These are phyloP conservation scores for Fomitopsis pinicola DNA, from an alignment of 1,284 basidiomycete species.

Conservation along the genomic window DNA sequence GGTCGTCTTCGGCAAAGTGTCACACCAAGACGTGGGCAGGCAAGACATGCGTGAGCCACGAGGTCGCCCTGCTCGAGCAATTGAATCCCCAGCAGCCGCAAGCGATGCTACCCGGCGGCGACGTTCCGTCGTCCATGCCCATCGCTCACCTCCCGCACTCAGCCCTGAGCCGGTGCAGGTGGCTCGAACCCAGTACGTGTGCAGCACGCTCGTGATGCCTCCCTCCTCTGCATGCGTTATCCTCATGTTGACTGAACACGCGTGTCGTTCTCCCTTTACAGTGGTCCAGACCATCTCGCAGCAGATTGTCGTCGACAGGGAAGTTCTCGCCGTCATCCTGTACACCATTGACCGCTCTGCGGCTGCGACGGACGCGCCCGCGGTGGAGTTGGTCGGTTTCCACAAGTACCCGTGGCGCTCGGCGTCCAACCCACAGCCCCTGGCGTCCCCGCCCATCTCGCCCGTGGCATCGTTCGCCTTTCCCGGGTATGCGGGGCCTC, in stretches of 20 bases:
- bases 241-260: conserved; percentile 15
- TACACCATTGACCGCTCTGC: conserved; percentile 59
- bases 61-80: conserved; percentile 45
- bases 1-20: conserved; percentile 50
- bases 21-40: conserved; percentile 55
- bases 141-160: conserved; percentile 60
- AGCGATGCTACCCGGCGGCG: conserved; percentile 13
- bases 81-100: conserved; percentile 22
- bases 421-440: conserved; percentile 19
- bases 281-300: conserved; percentile 57
- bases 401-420: conserved; percentile 38
- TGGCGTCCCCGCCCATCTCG: conserved; percentile 17
- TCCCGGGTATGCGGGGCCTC: conserved; percentile 6
- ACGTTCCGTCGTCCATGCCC: conserved; percentile 22
- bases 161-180: conserved; percentile 54
- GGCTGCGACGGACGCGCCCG: conserved; percentile 43
- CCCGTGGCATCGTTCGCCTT: conserved; percentile 6
- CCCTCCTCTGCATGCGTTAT: conserved; percentile 13
- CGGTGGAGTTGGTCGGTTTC: conserved; percentile 52
- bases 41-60: conserved; percentile 44
- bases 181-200: conserved; percentile 44
- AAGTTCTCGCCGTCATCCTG: conserved; percentile 54
- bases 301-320: conserved; percentile 61
- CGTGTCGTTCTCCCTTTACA: conserved; percentile 11
- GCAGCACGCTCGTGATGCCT: conserved; percentile 1